phyloP scores from a whole-genome alignment of 495 filamentous ascomycete species.

The Penicillium psychrofluorescens region DNA sequence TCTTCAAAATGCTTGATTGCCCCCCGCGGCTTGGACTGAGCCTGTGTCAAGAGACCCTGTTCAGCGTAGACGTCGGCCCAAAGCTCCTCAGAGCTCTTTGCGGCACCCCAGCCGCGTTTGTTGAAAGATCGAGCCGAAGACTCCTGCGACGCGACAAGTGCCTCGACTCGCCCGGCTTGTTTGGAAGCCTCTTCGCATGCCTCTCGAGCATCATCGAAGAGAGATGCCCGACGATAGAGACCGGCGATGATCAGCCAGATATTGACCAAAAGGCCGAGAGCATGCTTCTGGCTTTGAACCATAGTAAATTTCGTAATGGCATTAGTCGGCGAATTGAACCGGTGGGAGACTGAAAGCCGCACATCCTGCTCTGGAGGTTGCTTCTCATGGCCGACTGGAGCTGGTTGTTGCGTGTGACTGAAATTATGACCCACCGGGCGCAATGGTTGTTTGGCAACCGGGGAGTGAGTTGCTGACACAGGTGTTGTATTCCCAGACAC shows the following conservation, averaged over 20 bases:
- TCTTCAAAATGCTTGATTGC: conserved; percentile 72
- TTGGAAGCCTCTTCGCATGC: conserved; percentile 77
- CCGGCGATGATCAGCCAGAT: conserved; percentile 86
- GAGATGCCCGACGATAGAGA: conserved; percentile 74
- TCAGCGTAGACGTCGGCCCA: conserved; percentile 75
- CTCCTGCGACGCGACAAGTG: conserved; percentile 31
- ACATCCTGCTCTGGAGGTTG: conserved; percentile 47
- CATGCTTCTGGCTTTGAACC: conserved; percentile 44
- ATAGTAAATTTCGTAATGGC: conserved; percentile 30
- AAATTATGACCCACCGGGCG: conserved; percentile 45
- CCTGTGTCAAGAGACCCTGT: conserved; percentile 61
- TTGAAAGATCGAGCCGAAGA: conserved; percentile 46
- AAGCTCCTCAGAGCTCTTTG: conserved; percentile 69
- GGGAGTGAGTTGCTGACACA: conserved; percentile 11
- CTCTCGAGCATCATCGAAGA: conserved; percentile 68
- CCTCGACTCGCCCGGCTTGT: conserved; percentile 47
- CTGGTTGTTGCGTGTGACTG: conserved; percentile 31
- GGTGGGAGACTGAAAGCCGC: conserved; percentile 38
- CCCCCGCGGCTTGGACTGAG: conserved; percentile 52
- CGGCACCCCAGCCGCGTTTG: conserved; percentile 62
- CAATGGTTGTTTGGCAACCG: conserved; percentile 33
- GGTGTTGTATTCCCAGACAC: conserved; percentile 21
- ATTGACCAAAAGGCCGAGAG: conserved; percentile 57
- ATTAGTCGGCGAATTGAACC: conserved; percentile 37
- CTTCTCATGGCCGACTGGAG: conserved; percentile 36